A percentile compares a stretch with the other conserved stretches of the same genome.
phyloP scores from a whole-genome alignment of 306 rosid species.

The Citrullus amarus region DNA sequence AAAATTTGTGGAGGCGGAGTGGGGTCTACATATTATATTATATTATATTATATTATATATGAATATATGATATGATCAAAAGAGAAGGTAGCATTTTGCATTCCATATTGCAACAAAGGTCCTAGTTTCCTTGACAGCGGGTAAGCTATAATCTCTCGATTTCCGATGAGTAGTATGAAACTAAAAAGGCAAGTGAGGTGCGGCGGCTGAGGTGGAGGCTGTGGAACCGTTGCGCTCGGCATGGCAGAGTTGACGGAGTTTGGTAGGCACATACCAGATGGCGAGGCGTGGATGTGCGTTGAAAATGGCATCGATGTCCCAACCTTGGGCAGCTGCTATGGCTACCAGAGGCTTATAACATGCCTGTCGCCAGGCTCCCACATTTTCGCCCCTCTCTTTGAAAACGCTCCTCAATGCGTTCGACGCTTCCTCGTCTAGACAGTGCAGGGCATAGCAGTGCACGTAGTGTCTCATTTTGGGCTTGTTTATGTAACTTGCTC shows the following conservation, averaged over 20 bases:
- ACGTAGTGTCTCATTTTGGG: conserved; percentile 98
- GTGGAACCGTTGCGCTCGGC: conserved; percentile 53
- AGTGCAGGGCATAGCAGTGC: conserved; percentile 85
- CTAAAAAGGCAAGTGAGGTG: conserved; percentile 27
- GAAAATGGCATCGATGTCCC: conserved; percentile 95
- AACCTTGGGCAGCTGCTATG: conserved; percentile 64
- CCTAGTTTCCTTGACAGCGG: too few relatives aligned
- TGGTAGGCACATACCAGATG: conserved; percentile 88
- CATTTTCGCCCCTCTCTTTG: conserved; percentile 79
- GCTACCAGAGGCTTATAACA: conserved; percentile 76
- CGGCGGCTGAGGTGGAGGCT: conserved; percentile 43
- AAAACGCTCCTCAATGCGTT: conserved; percentile 49
- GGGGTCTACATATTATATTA: too few relatives aligned
- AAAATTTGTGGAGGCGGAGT: background rate
- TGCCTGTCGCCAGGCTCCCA: conserved; percentile 83
- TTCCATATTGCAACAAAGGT: background rate
- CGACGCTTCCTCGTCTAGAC: conserved; percentile 67
- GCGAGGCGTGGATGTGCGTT: conserved; percentile 70
- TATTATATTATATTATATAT: too few relatives aligned
- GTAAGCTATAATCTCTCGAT: too few relatives aligned
- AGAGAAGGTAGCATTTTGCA: background rate
- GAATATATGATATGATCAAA: background rate
- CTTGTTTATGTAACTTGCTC: conserved; percentile 93
- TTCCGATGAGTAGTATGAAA: background rate
- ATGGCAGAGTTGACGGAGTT: conserved; percentile 90